A percentile compares a stretch with the other conserved stretches of the same genome.
phyloP scores from a whole-genome alignment of 768 basidiomycete genomes.

The Boletellus ananiceps region DNA sequence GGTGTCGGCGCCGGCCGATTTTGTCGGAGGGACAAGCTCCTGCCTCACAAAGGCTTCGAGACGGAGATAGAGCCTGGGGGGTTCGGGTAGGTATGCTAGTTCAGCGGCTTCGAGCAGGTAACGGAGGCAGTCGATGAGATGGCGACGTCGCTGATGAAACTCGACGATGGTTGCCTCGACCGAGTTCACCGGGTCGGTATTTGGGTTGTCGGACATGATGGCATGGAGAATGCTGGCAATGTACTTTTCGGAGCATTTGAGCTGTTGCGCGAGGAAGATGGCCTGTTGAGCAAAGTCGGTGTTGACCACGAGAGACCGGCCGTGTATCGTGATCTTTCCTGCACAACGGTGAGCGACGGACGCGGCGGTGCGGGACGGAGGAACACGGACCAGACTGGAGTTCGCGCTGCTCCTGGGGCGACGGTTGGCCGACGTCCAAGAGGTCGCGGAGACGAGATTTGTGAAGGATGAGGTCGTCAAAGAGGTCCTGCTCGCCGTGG shows the following conservation, averaged over 20 bases:
- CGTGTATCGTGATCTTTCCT: constrained; percentile 67
- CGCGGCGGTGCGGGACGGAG: neutral
- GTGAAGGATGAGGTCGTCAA: constrained; percentile 67
- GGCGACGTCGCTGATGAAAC: constrained; percentile 65
- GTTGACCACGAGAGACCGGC: constrained; percentile 68
- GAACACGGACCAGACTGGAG: constrained; percentile 55
- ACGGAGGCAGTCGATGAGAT: constrained; percentile 65
- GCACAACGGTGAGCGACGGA: constrained; percentile 2
- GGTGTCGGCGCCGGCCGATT: constrained; percentile 34
- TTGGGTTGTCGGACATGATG: constrained; percentile 61
- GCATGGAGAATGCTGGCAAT: constrained; percentile 64
- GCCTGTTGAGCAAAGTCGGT: constrained; percentile 74
- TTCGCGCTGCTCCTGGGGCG: constrained; percentile 61
- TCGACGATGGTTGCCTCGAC: constrained; percentile 64
- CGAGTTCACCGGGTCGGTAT: constrained; percentile 49
- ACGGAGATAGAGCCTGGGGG: constrained; percentile 46
- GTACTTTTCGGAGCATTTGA: constrained; percentile 80
- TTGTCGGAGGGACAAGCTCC: constrained; percentile 46
- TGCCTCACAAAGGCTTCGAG: constrained; percentile 51
- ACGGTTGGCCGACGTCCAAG: constrained; percentile 61
- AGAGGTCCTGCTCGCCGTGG: constrained; percentile 67
- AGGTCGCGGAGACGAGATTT: constrained; percentile 58
- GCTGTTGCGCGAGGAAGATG: constrained; percentile 74
- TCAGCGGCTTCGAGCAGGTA: constrained; percentile 63
- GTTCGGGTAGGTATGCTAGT: constrained; percentile 39